phyloP scores from a whole-genome alignment of 257 asterid species.

The Fraxinus excelsior region DNA sequence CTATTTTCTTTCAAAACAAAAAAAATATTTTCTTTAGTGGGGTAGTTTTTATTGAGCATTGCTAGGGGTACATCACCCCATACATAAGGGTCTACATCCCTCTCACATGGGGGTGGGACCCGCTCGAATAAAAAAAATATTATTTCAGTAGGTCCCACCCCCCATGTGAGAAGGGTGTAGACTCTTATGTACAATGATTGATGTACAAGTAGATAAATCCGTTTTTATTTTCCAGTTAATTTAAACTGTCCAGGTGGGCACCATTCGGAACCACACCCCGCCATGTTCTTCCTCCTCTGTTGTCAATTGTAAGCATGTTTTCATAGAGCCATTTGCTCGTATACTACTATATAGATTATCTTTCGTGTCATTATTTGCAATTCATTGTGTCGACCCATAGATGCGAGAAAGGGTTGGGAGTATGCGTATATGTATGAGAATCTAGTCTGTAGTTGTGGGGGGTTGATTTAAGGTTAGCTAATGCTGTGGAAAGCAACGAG shows the following conservation, averaged over 20 bases:
- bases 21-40: no score
- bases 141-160: no score
- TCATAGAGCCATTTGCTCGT: neutral
- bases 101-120: no score
- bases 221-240: no score
- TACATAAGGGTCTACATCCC: no score
- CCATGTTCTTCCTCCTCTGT: conserved; percentile 32
- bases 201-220: no score
- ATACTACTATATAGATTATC: neutral
- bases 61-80: no score
- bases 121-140: no score
- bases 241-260: conserved; percentile 10
- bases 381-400: neutral
- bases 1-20: no score
- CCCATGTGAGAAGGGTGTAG: no score
- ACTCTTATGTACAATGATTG: no score
- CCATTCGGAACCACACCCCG: conserved; percentile 22
- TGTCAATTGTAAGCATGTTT: conserved; percentile 28
- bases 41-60: no score
- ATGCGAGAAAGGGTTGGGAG: neutral
- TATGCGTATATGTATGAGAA: neutral
- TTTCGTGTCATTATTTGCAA: neutral
- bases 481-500: neutral
- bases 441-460: neutral
- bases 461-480: neutral